These are phyloP conservation scores for Echinochloa phyllopogon DNA, from an alignment of 176 grass and related monocot genomes.

Conservation along the genomic window DNA sequence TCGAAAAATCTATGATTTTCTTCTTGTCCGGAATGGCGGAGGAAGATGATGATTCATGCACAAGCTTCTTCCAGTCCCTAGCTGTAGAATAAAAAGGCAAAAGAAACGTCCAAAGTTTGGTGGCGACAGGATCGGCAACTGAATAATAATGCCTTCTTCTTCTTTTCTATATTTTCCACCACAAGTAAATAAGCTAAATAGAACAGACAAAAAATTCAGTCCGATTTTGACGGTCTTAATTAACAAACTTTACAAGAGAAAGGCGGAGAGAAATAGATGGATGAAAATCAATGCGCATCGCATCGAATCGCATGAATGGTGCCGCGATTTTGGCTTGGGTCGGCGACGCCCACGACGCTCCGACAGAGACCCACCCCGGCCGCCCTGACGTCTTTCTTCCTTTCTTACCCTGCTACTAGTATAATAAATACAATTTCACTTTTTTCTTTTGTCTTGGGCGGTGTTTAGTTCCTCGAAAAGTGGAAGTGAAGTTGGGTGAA, in stretches of 20 bases:
- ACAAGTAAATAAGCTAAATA: too few relatives aligned
- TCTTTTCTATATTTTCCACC: not conserved
- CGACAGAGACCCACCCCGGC: not conserved
- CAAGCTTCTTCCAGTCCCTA: not conserved
- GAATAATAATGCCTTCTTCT: not conserved
- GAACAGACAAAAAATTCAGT: conserved; percentile 26
- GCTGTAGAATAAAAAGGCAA: too few relatives aligned
- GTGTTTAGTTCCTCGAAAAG: too few relatives aligned
- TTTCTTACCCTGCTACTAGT: too few relatives aligned
- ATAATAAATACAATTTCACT: too few relatives aligned
- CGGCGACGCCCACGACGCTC: not conserved
- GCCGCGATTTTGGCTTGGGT: conserved; percentile 14
- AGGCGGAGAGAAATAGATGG: not conserved
- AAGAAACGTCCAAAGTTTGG: conserved; percentile 4
- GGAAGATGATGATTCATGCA: not conserved
- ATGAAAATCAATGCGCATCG: not conserved
- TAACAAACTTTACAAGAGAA: not conserved
- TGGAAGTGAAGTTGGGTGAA: too few relatives aligned
- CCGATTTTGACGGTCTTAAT: not conserved
- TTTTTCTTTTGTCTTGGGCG: too few relatives aligned
- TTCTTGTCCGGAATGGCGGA: too few relatives aligned
- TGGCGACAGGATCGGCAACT: not conserved
- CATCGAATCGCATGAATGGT: conserved; percentile 31
- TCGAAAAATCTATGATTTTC: too few relatives aligned
- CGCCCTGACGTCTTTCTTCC: too few relatives aligned